Percentiles rank a stretch among this genome's conserved stretches.
These are phyloP conservation scores for Luvunga scandens DNA, from an alignment of 345 rosid genomes.

Conservation along the genomic window DNA sequence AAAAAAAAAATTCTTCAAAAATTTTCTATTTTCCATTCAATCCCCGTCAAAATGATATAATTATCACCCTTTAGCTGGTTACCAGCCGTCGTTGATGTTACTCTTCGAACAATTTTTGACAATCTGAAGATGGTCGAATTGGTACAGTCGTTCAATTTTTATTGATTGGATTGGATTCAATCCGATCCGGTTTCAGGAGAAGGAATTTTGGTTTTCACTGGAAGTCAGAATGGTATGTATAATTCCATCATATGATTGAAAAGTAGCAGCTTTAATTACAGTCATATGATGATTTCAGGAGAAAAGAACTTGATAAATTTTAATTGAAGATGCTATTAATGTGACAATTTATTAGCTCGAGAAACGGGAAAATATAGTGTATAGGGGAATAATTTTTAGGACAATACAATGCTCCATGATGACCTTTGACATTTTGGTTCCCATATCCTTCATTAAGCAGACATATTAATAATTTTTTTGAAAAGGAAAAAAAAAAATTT, in stretches of 20 bases:
- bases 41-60: not conserved
- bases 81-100: not conserved
- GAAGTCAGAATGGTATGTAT: constrained; percentile 5
- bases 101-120: not conserved
- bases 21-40: not conserved
- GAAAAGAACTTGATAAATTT: not conserved
- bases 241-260: not conserved
- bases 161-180: not conserved
- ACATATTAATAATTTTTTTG: not conserved
- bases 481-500: not conserved
- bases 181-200: not conserved
- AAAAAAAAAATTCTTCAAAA: not conserved
- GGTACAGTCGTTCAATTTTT: not conserved
- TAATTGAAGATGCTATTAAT: not conserved
- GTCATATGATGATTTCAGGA: not conserved
- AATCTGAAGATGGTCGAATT: not conserved
- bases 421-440: not conserved
- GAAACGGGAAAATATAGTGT: not conserved
- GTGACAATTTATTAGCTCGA: not conserved
- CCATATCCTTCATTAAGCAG: not conserved
- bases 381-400: too few relatives aligned
- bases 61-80: too few relatives aligned
- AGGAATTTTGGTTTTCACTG: not conserved
- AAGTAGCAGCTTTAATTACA: not conserved
- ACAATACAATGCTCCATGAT: not conserved